Base-by-base conservation (phyloP, 2,329 filamentous ascomycete species). In the Tolypocladium endophyticum region DNA sequence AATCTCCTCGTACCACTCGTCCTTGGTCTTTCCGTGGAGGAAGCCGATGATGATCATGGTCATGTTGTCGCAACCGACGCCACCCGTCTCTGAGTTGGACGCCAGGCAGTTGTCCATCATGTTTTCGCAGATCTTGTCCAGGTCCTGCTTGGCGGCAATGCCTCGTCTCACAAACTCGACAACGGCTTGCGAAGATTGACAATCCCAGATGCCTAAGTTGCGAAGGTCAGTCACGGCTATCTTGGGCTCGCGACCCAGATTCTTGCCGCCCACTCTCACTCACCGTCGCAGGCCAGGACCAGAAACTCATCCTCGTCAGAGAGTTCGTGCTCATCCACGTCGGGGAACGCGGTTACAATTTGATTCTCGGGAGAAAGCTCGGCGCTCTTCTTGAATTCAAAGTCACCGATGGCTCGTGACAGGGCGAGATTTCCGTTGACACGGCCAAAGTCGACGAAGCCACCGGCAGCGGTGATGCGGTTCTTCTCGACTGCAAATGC, bases 61-160 rank as follows among this genome's bases (percentile, higher is more conserved):
- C 94, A 99, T 99, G 81, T 99, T 99, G 80, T 99, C 94, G 75
- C 94, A 99, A 63, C 94, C 94, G 63, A 99, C 93, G 64, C 94
- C 94, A 59, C 94, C 94, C 38, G 93, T 97, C 77, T 99, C 94
- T 66, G 92, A 96, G 83, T 96, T 97, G 62, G 92, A 96, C 47
- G 94, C 92, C 65, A 99, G 82, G 73, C 94, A 99, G 79, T 97
- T 99, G 80, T 99, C 93, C 94, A 99, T 99, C 91, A 99, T 96
- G 79, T 99, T 99, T 78, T 99, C 94, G 75, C 93, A 97, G 70
- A 99, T 97, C 73, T 90, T 89, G 59, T 92, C 87, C 57, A 99
- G 84, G 56, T 95, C 89, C 77, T 99, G 94, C 80, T 96, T 96
- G 57, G 92, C 92, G 56, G 92, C 93, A 73, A 99, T 96, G 60